Conservation (phyloP, 768 basidiomycete genomes). For the Podaxis carcinomalis region DNA sequence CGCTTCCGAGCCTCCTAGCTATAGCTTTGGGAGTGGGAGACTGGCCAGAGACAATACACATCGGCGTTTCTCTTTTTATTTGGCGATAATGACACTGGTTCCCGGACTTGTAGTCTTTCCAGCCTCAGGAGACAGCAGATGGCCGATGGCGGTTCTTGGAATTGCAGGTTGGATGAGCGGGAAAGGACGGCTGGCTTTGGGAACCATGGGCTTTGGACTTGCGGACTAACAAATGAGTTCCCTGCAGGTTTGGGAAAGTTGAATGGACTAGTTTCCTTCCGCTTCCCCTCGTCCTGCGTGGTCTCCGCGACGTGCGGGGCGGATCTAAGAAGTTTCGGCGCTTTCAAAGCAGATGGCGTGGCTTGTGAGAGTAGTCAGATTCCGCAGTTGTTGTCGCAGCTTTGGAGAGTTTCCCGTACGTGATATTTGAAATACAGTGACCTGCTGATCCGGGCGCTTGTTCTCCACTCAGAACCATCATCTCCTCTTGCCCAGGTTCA, state of each 20-base stretch:
- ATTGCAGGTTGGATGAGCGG: slow-evolving; percentile 24
- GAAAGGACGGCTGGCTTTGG: slow-evolving; percentile 29
- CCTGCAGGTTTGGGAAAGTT: slow-evolving; percentile 19
- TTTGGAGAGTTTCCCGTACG: slow-evolving; percentile 72
- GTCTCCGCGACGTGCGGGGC: slow-evolving; percentile 46
- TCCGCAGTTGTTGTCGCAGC: slow-evolving; percentile 18
- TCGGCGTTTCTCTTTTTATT: slow-evolving; percentile 74
- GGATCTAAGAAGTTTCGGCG: slow-evolving; percentile 35
- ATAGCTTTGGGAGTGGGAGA: slow-evolving; percentile 33
- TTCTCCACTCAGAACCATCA: neutral
- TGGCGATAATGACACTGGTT: slow-evolving; percentile 82
- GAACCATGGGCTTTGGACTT: slow-evolving; percentile 23
- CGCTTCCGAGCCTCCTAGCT: slow-evolving; percentile 17
- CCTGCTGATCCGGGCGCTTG: neutral
- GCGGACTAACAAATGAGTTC: slow-evolving; percentile 44
- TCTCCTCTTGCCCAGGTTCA: neutral
- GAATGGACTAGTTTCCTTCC: slow-evolving; percentile 17
- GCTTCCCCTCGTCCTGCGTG: slow-evolving; percentile 42
- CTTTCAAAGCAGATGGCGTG: slow-evolving; percentile 25
- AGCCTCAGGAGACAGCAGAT: slow-evolving; percentile 64
- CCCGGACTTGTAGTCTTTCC: slow-evolving; percentile 76
- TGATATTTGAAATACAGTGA: neutral
- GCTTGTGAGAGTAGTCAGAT: slow-evolving; percentile 24
- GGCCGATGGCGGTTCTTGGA: slow-evolving; percentile 32
- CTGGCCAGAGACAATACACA: slow-evolving; percentile 42